Conservation (phyloP, 768 basidiomycete genomes). For the Hericium alpestre region DNA sequence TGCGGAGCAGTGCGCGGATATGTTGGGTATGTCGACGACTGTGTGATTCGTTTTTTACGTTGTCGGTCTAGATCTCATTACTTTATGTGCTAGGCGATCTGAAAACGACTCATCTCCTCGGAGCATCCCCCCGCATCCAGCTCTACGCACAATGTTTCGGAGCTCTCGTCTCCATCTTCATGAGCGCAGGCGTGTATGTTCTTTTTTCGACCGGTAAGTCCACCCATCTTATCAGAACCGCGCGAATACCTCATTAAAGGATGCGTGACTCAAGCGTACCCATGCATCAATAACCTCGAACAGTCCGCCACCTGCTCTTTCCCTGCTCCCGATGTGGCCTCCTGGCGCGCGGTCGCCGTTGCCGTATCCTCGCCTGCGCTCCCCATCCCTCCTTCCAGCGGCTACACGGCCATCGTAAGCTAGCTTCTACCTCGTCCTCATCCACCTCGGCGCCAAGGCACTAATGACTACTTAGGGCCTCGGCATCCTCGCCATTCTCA, state of each 20-base stretch:
- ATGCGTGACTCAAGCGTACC: slow-evolving; percentile 25
- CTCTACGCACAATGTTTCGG: slow-evolving; percentile 52
- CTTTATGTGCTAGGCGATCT: slow-evolving; percentile 29
- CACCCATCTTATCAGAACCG: too few species aligned
- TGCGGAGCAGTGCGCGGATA: slow-evolving; percentile 49
- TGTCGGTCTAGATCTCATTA: too few species aligned
- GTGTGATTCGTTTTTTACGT: too few species aligned
- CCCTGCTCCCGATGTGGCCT: slow-evolving; percentile 43
- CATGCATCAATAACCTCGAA: slow-evolving; percentile 37
- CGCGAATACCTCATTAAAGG: too few species aligned
- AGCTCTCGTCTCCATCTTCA: slow-evolving; percentile 49
- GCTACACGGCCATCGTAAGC: slow-evolving; percentile 42
- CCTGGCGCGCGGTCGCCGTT: slow-evolving; percentile 47
- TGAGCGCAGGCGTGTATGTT: slow-evolving; percentile 46
- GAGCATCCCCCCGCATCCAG: slow-evolving; percentile 53
- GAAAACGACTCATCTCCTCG: slow-evolving; percentile 59
- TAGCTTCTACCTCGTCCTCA: too few species aligned
- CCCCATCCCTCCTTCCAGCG: slow-evolving; percentile 46
- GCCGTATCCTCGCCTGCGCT: slow-evolving; percentile 39
- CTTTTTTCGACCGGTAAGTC: slow-evolving; percentile 38
- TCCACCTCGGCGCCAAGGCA: too few species aligned
- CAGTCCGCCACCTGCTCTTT: slow-evolving; percentile 35
- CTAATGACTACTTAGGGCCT: slow-evolving; percentile 13
- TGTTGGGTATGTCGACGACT: slow-evolving; percentile 28
- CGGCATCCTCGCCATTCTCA: slow-evolving; percentile 32